Percentiles rank a stretch among this genome's conserved stretches.
These are phyloP conservation scores for Podaxis mareebaensis DNA, from an alignment of 768 basidiomycete species.

Conservation along the genomic window DNA sequence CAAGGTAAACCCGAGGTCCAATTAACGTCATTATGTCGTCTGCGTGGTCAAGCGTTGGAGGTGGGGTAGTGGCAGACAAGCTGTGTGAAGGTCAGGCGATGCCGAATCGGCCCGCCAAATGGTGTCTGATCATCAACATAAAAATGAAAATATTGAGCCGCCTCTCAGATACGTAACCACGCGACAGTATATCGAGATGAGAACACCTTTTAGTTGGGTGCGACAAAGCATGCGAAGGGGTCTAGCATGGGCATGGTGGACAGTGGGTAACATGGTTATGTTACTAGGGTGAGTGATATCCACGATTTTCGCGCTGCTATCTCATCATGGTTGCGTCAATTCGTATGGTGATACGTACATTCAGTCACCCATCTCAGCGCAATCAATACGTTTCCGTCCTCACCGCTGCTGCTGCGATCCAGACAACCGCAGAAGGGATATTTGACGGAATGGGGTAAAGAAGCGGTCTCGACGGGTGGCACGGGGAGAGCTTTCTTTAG, in stretches of 20 bases:
- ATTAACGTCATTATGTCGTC: not conserved
- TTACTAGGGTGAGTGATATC: constrained; percentile 12
- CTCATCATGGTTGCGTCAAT: not conserved
- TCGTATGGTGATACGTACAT: not conserved
- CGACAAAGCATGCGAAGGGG: not conserved
- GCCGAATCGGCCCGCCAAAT: too few species aligned
- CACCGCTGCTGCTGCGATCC: not conserved
- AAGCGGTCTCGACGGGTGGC: not conserved
- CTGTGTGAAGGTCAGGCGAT: not conserved
- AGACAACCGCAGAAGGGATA: not conserved
- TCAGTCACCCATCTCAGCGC: not conserved
- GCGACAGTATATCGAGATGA: not conserved
- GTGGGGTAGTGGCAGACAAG: not conserved
- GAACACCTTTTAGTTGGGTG: not conserved
- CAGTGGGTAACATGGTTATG: not conserved
- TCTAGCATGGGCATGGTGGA: not conserved
- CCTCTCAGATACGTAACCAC: not conserved
- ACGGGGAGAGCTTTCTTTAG: not conserved
- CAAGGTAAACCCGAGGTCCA: not conserved
- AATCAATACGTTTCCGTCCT: not conserved
- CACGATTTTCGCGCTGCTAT: constrained; percentile 3
- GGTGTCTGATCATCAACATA: too few species aligned
- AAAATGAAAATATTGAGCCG: too few species aligned
- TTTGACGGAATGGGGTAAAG: not conserved
- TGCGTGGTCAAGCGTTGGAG: not conserved